A percentile compares a stretch with the other conserved stretches of the same genome.
phyloP scores from a whole-genome alignment of 495 filamentous ascomycete genomes.

The Podospora tetraspora region DNA sequence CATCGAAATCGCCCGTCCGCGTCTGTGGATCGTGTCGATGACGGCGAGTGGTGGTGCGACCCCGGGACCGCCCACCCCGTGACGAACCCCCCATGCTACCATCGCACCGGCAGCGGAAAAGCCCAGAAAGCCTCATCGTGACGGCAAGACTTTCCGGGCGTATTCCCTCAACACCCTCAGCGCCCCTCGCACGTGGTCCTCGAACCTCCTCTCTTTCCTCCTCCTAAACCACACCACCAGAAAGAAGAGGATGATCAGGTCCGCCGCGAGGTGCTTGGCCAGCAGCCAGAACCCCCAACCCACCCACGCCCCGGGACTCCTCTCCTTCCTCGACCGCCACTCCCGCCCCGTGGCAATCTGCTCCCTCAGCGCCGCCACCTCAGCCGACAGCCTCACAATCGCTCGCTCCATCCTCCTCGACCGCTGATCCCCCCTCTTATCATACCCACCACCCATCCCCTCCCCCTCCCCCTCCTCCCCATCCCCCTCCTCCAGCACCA shows the following conservation, averaged over 20 bases:
- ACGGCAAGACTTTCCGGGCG: constrained; percentile 48
- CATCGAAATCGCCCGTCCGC: background rate
- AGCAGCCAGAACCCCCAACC: constrained; percentile 64
- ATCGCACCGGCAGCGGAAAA: background rate
- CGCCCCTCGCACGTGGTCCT: constrained; percentile 65
- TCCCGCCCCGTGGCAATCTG: constrained; percentile 69
- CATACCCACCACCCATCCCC: constrained; percentile 36
- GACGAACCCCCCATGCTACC: background rate
- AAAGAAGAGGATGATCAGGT: constrained; percentile 62
- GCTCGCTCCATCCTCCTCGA: constrained; percentile 78
- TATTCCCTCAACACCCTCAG: constrained; percentile 58
- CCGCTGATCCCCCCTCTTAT: constrained; percentile 57
- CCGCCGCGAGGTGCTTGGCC: constrained; percentile 68
- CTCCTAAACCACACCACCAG: constrained; percentile 74
- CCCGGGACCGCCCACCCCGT: background rate
- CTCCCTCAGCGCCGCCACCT: constrained; percentile 89
- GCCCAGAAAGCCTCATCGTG: constrained; percentile 37
- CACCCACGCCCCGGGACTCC: constrained; percentile 61
- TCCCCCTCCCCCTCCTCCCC: constrained; percentile 41
- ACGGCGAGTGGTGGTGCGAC: background rate
- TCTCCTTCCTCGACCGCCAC: constrained; percentile 49
- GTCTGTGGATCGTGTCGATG: background rate
- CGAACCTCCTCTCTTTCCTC: constrained; percentile 69
- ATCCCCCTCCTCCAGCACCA: constrained; percentile 46
- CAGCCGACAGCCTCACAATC: constrained; percentile 82